Conservation (phyloP, 495 filamentous ascomycete species). For the Annulohypoxylon nitens region DNA sequence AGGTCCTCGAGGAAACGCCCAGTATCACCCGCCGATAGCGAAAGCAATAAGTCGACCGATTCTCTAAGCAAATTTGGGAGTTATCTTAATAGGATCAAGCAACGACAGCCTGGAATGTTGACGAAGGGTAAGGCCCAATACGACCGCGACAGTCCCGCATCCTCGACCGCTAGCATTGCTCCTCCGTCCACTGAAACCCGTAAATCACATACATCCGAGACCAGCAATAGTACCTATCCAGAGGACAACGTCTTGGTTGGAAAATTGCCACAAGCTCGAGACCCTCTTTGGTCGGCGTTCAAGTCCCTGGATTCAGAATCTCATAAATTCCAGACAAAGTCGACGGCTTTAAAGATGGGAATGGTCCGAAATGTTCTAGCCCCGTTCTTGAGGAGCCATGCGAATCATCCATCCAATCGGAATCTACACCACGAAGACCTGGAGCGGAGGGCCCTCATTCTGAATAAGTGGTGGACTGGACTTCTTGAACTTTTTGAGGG, state of each 20-base stretch:
- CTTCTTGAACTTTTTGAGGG: slow-evolving; percentile 86
- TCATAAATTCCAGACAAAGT: slow-evolving; percentile 80
- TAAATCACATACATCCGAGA: slow-evolving; percentile 49
- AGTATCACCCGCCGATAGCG: slow-evolving; percentile 52
- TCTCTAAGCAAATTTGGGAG: slow-evolving; percentile 48
- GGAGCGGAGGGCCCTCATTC: slow-evolving; percentile 82
- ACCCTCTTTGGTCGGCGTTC: slow-evolving; percentile 92
- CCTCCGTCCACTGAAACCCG: slow-evolving; percentile 50
- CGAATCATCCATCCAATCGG: slow-evolving; percentile 76
- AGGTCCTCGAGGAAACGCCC: slow-evolving; percentile 46
- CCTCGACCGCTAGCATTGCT: slow-evolving; percentile 55
- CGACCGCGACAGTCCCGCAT: slow-evolving; percentile 55
- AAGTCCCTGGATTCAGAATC: slow-evolving; percentile 85
- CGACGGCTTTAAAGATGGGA: slow-evolving; percentile 81
- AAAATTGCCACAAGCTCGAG: slow-evolving; percentile 63
- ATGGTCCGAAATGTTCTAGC: slow-evolving; percentile 82
- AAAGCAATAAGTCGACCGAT: slow-evolving; percentile 46
- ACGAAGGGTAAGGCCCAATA: slow-evolving; percentile 46
- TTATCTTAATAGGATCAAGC: slow-evolving; percentile 59
- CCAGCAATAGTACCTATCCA: slow-evolving; percentile 53
- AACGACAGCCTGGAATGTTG: slow-evolving; percentile 56
- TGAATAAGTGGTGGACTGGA: slow-evolving; percentile 97
- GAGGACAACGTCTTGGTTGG: slow-evolving; percentile 34
- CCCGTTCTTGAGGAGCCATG: slow-evolving; percentile 84
- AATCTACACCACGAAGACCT: slow-evolving; percentile 81